These are phyloP conservation scores for Aspergillus olivimuriae DNA, from an alignment of 495 filamentous ascomycete genomes.

Conservation along the genomic window DNA sequence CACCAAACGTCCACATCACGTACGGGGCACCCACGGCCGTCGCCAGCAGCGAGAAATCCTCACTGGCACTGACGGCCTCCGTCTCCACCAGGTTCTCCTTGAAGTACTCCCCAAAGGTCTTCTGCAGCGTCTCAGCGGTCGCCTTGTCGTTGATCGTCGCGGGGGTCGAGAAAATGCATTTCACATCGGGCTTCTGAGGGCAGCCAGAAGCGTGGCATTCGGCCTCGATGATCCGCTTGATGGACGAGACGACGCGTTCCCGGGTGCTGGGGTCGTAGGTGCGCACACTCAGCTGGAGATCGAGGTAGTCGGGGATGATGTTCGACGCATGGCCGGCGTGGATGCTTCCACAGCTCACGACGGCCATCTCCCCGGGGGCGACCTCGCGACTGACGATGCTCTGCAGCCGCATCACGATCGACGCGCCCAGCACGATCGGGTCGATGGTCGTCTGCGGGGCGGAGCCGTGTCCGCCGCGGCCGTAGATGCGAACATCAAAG, in stretches of 20 bases:
- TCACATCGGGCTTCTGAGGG: slow-evolving; percentile 32
- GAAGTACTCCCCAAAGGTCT: slow-evolving; percentile 41
- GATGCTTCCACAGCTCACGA: slow-evolving; percentile 48
- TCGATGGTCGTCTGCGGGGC: slow-evolving; percentile 49
- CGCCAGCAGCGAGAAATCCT: slow-evolving; percentile 53
- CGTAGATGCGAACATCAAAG: slow-evolving; percentile 39
- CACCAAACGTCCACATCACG: slow-evolving; percentile 53
- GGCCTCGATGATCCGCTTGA: slow-evolving; percentile 47
- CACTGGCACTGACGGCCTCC: slow-evolving; percentile 32
- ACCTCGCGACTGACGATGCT: slow-evolving; percentile 49
- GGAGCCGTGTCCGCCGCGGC: slow-evolving; percentile 47
- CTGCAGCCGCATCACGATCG: slow-evolving; percentile 51
- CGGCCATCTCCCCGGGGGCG: slow-evolving; percentile 42
- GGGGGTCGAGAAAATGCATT: slow-evolving; percentile 32
- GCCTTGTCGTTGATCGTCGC: slow-evolving; percentile 46
- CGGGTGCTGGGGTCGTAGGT: slow-evolving; percentile 33
- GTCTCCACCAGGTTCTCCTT: slow-evolving; percentile 18
- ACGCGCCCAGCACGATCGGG: slow-evolving; percentile 47
- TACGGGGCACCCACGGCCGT: slow-evolving; percentile 45
- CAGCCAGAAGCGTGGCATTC: slow-evolving; percentile 44
- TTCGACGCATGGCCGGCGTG: slow-evolving; percentile 48
- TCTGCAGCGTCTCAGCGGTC: slow-evolving; percentile 31
- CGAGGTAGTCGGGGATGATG: slow-evolving; percentile 44
- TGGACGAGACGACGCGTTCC: slow-evolving; percentile 33
- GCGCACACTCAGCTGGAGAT: slow-evolving; percentile 45